Conservation (phyloP, 176 grass and related monocot species). For the Cenchrus americanus region DNA sequence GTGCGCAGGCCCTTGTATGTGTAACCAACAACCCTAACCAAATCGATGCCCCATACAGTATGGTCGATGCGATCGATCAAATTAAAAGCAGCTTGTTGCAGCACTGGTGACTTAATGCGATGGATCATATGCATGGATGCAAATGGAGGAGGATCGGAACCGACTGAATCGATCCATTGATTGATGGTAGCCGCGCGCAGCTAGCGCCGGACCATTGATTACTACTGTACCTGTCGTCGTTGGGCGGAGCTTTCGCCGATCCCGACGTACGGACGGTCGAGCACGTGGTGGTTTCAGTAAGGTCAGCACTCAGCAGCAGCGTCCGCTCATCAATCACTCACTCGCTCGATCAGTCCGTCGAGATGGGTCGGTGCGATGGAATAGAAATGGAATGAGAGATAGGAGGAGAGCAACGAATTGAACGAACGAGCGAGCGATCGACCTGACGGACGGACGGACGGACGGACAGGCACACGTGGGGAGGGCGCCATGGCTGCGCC, state of each 20-base stretch:
- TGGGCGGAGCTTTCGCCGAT: neutral
- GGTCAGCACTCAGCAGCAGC: too few species aligned
- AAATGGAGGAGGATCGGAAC: neutral
- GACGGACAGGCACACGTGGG: slow-evolving; percentile 15
- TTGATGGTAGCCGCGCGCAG: too few species aligned
- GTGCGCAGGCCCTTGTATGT: neutral
- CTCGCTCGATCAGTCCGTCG: too few species aligned
- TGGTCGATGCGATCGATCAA: neutral
- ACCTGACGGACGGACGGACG: too few species aligned
- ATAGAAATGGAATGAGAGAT: neutral
- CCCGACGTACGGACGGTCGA: neutral
- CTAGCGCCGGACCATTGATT: too few species aligned
- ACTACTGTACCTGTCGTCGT: neutral
- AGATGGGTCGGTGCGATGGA: neutral
- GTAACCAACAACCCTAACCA: neutral
- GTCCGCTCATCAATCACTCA: neutral
- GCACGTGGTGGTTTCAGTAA: neutral
- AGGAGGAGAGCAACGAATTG: neutral
- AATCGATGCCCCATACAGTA: neutral
- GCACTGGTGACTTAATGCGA: neutral
- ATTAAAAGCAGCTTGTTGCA: too few species aligned
- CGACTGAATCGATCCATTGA: neutral
- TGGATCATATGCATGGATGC: neutral
- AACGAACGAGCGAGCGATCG: neutral
- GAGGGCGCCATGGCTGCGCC: neutral